These are phyloP conservation scores for Aurantiochytrium sp. DNA, from an alignment of 108 stramenopile species.

Conservation along the genomic window DNA sequence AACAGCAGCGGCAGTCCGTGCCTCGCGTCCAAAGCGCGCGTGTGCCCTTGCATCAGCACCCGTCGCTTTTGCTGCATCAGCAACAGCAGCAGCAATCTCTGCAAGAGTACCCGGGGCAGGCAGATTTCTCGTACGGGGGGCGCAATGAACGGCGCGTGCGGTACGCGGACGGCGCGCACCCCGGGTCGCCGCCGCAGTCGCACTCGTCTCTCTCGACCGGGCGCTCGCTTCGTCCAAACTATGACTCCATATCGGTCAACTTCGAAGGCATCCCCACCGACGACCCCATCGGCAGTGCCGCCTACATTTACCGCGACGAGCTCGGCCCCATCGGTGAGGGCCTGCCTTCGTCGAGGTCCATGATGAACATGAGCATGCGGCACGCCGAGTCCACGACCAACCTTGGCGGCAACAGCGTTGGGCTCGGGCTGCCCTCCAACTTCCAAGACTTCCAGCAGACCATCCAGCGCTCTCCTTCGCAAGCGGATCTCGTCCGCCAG, in stretches of 20 bases:
- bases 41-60: too few species aligned
- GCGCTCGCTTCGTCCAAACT: too few species aligned
- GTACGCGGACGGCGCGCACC: not conserved
- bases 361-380: constrained; percentile 18
- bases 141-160: not conserved
- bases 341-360: not conserved
- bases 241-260: not conserved
- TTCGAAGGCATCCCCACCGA: not conserved
- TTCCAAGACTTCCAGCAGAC: not conserved
- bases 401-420: not conserved
- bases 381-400: not conserved
- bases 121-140: too few species aligned
- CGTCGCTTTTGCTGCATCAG: too few species aligned
- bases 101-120: too few species aligned
- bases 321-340: not conserved
- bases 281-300: not conserved
- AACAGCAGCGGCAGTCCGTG: too few species aligned
- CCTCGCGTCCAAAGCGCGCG: too few species aligned
- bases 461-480: not conserved
- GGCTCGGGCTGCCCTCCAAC: not conserved
- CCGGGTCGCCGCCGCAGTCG: not conserved
- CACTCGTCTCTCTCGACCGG: too few species aligned
- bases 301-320: not conserved
- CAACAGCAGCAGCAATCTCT: too few species aligned
- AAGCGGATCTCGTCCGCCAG: not conserved